Conservation (phyloP, 495 filamentous ascomycete species). For the Bacidia rubella region DNA sequence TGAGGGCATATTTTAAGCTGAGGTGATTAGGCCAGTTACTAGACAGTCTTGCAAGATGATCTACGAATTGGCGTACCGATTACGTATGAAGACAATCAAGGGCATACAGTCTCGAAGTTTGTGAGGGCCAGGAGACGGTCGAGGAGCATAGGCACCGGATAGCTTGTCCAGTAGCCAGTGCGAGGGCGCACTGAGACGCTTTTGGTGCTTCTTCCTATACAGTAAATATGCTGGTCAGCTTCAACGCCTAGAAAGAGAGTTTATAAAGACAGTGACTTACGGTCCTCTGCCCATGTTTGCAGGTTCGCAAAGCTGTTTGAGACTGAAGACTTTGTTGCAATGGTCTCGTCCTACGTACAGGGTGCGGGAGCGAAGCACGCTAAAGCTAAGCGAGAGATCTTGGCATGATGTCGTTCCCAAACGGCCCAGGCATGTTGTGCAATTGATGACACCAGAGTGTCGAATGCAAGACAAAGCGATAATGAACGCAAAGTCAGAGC, state of each 20-base stretch:
- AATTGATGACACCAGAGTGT: too few relatives aligned
- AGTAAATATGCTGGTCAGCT: constrained; percentile 12
- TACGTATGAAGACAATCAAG: constrained; percentile 96
- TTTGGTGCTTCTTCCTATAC: constrained; percentile 94
- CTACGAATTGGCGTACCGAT: constrained; percentile 39
- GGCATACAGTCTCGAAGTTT: constrained; percentile 98
- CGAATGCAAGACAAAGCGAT: too few relatives aligned
- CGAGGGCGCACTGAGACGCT: constrained; percentile 95
- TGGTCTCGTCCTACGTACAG: neutral
- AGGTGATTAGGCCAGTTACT: neutral
- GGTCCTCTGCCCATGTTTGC: constrained; percentile 52
- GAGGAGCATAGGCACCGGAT: constrained; percentile 92
- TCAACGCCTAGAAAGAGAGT: neutral
- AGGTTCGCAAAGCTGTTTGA: too few relatives aligned
- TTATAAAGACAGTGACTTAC: constrained; percentile 32
- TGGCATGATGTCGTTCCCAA: neutral
- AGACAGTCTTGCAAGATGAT: neutral
- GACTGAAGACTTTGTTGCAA: too few relatives aligned
- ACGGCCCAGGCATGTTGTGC: too few relatives aligned
- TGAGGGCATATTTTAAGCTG: constrained; percentile 98
- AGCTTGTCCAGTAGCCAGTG: constrained; percentile 99
- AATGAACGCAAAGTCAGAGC: too few relatives aligned
- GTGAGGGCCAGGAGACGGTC: constrained; percentile 93
- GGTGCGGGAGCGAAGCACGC: neutral
- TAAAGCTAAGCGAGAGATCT: neutral